These are phyloP conservation scores for Podaxis sp. DNA, from an alignment of 768 basidiomycete species.

Conservation along the genomic window DNA sequence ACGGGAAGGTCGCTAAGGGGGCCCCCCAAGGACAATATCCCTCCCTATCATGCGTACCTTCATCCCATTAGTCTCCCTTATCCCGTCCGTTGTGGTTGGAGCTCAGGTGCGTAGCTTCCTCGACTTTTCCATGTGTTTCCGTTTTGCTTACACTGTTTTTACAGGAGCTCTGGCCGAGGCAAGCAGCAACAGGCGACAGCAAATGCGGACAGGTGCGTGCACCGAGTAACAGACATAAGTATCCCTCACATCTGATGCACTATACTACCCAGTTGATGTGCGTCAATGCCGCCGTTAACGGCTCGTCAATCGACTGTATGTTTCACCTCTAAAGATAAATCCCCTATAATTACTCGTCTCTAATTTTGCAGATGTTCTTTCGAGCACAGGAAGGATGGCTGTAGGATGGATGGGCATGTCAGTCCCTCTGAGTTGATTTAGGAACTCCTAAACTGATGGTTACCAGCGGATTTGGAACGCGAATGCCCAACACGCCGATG, in stretches of 20 bases:
- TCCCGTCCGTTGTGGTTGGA: neutral
- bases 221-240: neutral
- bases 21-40: neutral
- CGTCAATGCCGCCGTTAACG: slow-evolving; percentile 45
- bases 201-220: slow-evolving; percentile 29
- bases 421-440: slow-evolving; percentile 18
- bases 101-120: neutral
- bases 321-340: neutral
- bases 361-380: slow-evolving; percentile 42
- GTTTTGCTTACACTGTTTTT: neutral
- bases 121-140: neutral
- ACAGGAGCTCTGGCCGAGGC: slow-evolving; percentile 3
- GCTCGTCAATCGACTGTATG: slow-evolving; percentile 44
- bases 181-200: slow-evolving; percentile 25
- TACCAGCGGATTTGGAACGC: slow-evolving; percentile 55
- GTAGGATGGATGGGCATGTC: slow-evolving; percentile 67
- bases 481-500: slow-evolving; percentile 62
- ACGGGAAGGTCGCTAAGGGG: neutral
- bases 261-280: slow-evolving; percentile 42
- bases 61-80: neutral
- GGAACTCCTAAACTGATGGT: neutral
- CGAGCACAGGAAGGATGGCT: slow-evolving; percentile 36
- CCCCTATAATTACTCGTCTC: neutral
- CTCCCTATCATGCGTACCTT: neutral
- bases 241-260: slow-evolving; percentile 5